phyloP scores from a whole-genome alignment of 805 yeast genomes.

The Metschnikowia continentalis region DNA sequence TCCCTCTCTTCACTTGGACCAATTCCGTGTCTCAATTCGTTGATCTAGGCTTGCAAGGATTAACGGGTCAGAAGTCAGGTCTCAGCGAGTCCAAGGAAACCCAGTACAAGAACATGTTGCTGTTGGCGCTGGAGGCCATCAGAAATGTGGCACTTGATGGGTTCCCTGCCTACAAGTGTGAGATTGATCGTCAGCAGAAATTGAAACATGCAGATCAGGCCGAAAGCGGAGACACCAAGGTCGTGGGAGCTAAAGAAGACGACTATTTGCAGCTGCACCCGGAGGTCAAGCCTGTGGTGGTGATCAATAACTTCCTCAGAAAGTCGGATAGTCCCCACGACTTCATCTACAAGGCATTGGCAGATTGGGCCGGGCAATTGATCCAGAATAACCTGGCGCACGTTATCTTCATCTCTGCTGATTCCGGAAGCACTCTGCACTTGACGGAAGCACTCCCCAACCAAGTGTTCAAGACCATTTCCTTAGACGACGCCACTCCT shows the following conservation, averaged over 20 bases:
- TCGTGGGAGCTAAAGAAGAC: constrained; percentile 58
- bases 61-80: constrained; percentile 93
- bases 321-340: constrained; percentile 49
- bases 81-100: constrained; percentile 77
- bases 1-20: constrained; percentile 92
- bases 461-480: constrained; percentile 73
- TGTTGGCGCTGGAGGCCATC: constrained; percentile 68
- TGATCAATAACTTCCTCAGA: constrained; percentile 67
- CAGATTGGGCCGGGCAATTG: constrained; percentile 85
- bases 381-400: constrained; percentile 80
- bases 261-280: constrained; percentile 84
- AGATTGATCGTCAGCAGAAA: constrained; percentile 19
- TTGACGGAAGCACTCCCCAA: constrained; percentile 75
- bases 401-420: constrained; percentile 83
- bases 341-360: constrained; percentile 65
- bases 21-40: constrained; percentile 72
- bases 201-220: constrained; percentile 9
- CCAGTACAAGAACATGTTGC: constrained; percentile 76
- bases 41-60: constrained; percentile 82
- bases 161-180: constrained; percentile 26
- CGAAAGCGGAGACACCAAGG: constrained; percentile 18
- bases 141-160: constrained; percentile 49
- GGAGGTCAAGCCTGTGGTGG: constrained; percentile 78
- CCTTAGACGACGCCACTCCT: constrained; percentile 76
- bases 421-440: constrained; percentile 68